Evolutionary conservation across 129 eudicot species (phyloP).

Genomic region (Logfia minima): DNA sequence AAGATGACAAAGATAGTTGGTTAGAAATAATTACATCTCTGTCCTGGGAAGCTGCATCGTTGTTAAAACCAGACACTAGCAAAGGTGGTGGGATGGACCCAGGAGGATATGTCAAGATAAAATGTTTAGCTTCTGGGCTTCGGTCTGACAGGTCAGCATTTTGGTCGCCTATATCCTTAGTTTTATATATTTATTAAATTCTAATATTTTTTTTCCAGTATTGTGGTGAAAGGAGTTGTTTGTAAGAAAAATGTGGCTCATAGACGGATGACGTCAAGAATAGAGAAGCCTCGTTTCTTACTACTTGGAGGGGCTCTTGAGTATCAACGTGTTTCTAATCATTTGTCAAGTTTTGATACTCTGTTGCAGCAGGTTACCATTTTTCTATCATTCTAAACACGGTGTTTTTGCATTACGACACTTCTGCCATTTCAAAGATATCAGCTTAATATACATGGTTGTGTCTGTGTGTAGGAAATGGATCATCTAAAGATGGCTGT

Average conservation of each 20-base stretch:
- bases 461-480: slow-evolving; percentile 64
- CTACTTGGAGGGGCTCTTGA: slow-evolving; percentile 98
- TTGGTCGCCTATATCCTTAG: neutral
- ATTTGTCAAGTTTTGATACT: slow-evolving; percentile 90
- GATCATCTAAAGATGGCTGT: slow-evolving; percentile 99
- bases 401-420: slow-evolving; percentile 10
- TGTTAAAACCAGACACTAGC: slow-evolving; percentile 92
- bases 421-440: neutral
- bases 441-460: slow-evolving; percentile 16
- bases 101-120: slow-evolving; percentile 96
- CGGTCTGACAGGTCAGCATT: slow-evolving; percentile 72
- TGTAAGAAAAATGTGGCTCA: slow-evolving; percentile 99
- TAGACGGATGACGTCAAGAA: slow-evolving; percentile 81
- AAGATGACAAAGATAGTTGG: slow-evolving; percentile 72
- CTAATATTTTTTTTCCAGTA: slow-evolving; percentile 31
- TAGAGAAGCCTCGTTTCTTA: slow-evolving; percentile 78
- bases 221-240: slow-evolving; percentile 88
- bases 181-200: slow-evolving; percentile 10
- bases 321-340: slow-evolving; percentile 93
- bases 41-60: slow-evolving; percentile 96
- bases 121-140: slow-evolving; percentile 88
- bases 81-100: slow-evolving; percentile 99
- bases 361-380: slow-evolving; percentile 81
- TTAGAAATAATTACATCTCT: slow-evolving; percentile 82
- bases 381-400: slow-evolving; percentile 2